Conservation (phyloP, 805 yeast species). For the Blastobotrys terrestris region DNA sequence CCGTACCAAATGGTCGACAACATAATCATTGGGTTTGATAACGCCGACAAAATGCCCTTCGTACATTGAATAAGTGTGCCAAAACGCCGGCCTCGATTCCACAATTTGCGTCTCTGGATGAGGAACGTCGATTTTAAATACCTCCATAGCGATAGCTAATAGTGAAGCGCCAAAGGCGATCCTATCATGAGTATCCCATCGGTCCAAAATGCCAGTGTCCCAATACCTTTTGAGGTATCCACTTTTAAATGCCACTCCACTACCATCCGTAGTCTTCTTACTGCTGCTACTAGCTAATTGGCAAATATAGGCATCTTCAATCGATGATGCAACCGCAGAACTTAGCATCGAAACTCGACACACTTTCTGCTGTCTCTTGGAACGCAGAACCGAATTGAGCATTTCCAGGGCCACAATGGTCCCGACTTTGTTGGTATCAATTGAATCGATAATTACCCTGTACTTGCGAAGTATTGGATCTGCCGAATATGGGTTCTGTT, state of each 20-base stretch:
- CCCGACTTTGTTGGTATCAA: not conserved
- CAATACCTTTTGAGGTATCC: slow-evolving; percentile 1
- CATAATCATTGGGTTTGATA: slow-evolving; percentile 60
- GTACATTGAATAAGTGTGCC: slow-evolving; percentile 73
- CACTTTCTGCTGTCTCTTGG: not conserved
- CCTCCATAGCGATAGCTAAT: slow-evolving; percentile 63
- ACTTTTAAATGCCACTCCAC: not conserved
- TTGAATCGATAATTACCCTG: not conserved
- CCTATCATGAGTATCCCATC: slow-evolving; percentile 48
- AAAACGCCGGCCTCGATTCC: slow-evolving; percentile 82
- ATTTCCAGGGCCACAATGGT: not conserved
- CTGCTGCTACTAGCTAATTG: not conserved
- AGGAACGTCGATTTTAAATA: slow-evolving; percentile 69
- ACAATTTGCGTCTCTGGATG: slow-evolving; percentile 67
- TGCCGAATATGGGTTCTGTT: not conserved
- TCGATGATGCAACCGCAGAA: not conserved
- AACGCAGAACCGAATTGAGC: not conserved
- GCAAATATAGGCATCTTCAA: not conserved
- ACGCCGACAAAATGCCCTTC: slow-evolving; percentile 76
- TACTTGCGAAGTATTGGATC: not conserved
- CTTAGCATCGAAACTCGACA: not conserved
- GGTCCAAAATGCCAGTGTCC: not conserved
- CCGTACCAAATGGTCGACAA: slow-evolving; percentile 58
- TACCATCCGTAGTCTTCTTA: not conserved
- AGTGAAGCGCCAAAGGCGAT: slow-evolving; percentile 77